Percentiles rank a stretch among this genome's conserved stretches.
phyloP scores from a whole-genome alignment of 768 basidiomycete genomes.

The Mycena floridula region DNA sequence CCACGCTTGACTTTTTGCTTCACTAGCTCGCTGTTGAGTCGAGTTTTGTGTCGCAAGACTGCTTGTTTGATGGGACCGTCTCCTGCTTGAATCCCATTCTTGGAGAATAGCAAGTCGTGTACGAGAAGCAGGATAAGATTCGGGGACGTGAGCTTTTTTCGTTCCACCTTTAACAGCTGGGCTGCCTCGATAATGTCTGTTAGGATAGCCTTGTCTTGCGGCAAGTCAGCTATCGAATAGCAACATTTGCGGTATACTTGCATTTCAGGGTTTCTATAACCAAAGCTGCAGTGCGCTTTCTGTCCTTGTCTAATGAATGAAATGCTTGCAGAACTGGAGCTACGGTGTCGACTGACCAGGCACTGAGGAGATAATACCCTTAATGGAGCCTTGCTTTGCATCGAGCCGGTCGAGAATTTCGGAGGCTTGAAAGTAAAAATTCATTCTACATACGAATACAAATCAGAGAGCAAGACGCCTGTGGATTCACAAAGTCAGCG shows the following conservation, averaged over 20 bases:
- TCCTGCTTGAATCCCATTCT: conserved; percentile 84
- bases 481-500: background rate
- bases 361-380: conserved; percentile 69
- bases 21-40: conserved; percentile 81
- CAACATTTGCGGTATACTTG: conserved; percentile 30
- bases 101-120: conserved; percentile 82
- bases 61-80: conserved; percentile 90
- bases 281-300: conserved; percentile 77
- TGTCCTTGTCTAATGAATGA: conserved; percentile 42
- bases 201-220: conserved; percentile 74
- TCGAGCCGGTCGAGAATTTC: conserved; percentile 80
- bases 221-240: background rate
- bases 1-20: conserved; percentile 77
- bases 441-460: conserved; percentile 47
- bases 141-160: conserved; percentile 64
- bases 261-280: conserved; percentile 96
- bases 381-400: conserved; percentile 87
- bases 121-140: conserved; percentile 82
- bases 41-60: conserved; percentile 81
- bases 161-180: conserved; percentile 69
- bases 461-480: background rate
- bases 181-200: conserved; percentile 61
- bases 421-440: conserved; percentile 92
- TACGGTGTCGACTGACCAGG: conserved; percentile 21
- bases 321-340: too few species aligned